Conservation (phyloP, 164 flowering plant genomes). For the Malania oleifera region DNA sequence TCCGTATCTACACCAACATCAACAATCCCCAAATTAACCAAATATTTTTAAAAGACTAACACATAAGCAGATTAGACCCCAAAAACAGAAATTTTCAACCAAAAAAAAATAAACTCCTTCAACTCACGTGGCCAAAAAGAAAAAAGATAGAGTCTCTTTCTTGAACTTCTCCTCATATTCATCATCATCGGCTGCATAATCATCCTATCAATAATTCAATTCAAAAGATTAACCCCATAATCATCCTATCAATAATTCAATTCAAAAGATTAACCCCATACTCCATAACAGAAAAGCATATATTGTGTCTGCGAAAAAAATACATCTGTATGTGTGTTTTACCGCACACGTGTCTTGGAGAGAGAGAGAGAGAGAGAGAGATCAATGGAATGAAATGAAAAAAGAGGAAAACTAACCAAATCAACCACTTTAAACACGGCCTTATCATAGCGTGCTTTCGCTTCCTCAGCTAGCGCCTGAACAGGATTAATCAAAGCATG, state of each 20-base stretch:
- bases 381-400: background rate
- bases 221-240: background rate
- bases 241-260: background rate
- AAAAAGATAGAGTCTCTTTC: constrained; percentile 65
- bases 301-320: background rate
- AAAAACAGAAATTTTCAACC: constrained; percentile 1
- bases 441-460: constrained; percentile 78
- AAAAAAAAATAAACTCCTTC: background rate
- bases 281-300: background rate
- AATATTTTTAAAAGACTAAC: too few species aligned
- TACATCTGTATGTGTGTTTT: too few species aligned
- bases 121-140: constrained; percentile 92
- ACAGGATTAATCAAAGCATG: background rate
- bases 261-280: background rate
- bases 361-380: too few species aligned
- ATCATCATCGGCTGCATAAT: constrained; percentile 87
- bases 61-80: background rate
- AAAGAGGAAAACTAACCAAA: constrained; percentile 45
- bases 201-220: constrained; percentile 54
- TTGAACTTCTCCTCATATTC: constrained; percentile 76
- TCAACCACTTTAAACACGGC: constrained; percentile 73
- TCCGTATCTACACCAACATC: constrained; percentile 62
- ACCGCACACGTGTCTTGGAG: too few species aligned
- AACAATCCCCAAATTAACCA: constrained; percentile 1
- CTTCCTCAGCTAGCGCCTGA: constrained; percentile 86